Conservation (phyloP, 257 asterid species). For the Scutellaria minor region DNA sequence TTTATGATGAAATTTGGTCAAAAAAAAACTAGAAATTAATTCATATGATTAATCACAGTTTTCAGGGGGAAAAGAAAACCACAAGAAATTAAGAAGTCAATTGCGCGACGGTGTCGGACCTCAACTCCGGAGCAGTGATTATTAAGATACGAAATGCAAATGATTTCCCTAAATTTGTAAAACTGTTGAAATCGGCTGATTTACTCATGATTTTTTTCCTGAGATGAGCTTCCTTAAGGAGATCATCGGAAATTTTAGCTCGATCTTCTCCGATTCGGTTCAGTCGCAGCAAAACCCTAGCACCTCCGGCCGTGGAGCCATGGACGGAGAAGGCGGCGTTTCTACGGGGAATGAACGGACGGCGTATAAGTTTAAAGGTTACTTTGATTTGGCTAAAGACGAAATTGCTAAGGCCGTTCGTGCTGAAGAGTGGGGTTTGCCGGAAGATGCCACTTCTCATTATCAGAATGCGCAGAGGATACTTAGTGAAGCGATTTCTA, state of each 20-base stretch:
- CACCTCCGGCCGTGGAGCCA: constrained; percentile 42
- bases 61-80: too few species aligned
- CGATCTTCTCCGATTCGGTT: constrained; percentile 60
- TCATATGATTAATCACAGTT: too few species aligned
- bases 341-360: constrained; percentile 89
- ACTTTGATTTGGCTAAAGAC: constrained; percentile 87
- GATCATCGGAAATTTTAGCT: constrained; percentile 59
- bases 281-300: constrained; percentile 51
- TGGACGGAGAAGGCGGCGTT: constrained; percentile 77
- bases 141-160: constrained; percentile 18
- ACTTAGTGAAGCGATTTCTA: constrained; percentile 74
- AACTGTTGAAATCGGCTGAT: constrained; percentile 8
- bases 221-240: constrained; percentile 71
- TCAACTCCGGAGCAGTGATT: constrained; percentile 25
- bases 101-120: constrained; percentile 26
- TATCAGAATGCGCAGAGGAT: constrained; percentile 76
- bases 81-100: constrained; percentile 27
- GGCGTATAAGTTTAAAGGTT: constrained; percentile 84
- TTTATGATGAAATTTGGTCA: too few species aligned
- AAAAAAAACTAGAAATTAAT: too few species aligned
- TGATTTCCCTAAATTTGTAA: constrained; percentile 10
- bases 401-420: constrained; percentile 88
- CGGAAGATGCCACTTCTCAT: constrained; percentile 68
- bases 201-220: constrained; percentile 17
- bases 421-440: constrained; percentile 95